These are phyloP conservation scores for Botrytis paeoniae DNA, from an alignment of 2,329 filamentous ascomycete species.

Conservation along the genomic window DNA sequence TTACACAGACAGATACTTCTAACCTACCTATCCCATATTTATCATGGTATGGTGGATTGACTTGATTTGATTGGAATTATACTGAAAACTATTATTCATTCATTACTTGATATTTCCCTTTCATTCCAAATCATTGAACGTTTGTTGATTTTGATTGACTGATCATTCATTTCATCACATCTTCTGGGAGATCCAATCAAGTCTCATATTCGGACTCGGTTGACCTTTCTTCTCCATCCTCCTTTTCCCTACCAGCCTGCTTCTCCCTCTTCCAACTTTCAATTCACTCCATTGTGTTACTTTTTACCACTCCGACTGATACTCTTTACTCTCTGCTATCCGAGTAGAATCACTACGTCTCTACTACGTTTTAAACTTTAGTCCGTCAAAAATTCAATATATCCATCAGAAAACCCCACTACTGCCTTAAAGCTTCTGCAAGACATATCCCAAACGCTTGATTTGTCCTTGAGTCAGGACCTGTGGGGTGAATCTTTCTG, in stretches of 20 bases:
- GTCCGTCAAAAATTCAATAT: background rate
- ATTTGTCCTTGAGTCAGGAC: slow-evolving; percentile 5
- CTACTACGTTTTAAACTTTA: background rate
- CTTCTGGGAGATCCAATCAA: background rate
- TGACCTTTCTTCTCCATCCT: background rate
- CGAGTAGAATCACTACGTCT: background rate
- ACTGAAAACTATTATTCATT: background rate
- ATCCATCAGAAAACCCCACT: background rate
- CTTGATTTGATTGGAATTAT: background rate
- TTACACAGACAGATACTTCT: background rate
- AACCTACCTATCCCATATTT: background rate
- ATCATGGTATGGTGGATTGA: background rate
- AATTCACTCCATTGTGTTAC: background rate
- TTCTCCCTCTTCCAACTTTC: background rate
- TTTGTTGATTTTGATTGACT: background rate
- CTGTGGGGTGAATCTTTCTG: slow-evolving; percentile 1
- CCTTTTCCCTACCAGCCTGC: background rate
- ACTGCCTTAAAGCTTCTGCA: slow-evolving; percentile 2
- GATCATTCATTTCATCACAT: background rate
- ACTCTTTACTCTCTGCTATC: background rate
- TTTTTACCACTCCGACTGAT: background rate
- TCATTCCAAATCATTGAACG: background rate
- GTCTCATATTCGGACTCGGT: background rate
- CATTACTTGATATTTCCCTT: background rate
- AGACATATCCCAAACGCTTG: background rate